phyloP scores from a whole-genome alignment of 352 stramenopile genomes.

The Pythium dissotocum region DNA sequence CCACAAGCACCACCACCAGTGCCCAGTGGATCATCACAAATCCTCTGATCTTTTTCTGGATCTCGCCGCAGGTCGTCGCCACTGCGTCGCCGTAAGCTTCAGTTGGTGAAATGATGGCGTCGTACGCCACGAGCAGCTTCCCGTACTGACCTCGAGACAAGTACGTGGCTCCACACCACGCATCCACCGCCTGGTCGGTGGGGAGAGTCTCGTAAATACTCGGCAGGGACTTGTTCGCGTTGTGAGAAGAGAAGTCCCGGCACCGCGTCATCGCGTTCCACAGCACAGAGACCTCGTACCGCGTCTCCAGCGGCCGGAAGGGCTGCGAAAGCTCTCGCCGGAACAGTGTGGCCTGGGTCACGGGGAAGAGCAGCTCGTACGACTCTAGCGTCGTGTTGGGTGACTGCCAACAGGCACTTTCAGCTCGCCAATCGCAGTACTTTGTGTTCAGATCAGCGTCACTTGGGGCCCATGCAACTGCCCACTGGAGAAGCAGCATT shows the following conservation, averaged over 20 bases:
- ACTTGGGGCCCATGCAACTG: not conserved
- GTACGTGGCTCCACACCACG: not conserved
- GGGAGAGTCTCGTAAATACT: not conserved
- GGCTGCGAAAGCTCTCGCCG: not conserved
- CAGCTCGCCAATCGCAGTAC: not conserved
- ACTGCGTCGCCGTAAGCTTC: not conserved
- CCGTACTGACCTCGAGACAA: not conserved
- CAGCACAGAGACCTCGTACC: not conserved
- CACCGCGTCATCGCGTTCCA: not conserved
- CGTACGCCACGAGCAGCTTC: not conserved
- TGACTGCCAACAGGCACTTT: not conserved
- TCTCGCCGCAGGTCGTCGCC: not conserved
- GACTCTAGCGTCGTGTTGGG: not conserved
- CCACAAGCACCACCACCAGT: not conserved
- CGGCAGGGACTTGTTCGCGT: not conserved
- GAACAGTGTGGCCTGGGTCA: not conserved
- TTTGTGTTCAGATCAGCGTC: not conserved
- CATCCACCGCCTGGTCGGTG: not conserved
- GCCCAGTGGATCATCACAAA: not conserved
- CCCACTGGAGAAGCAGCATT: not conserved
- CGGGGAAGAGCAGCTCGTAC: not conserved
- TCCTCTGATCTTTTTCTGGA: not conserved
- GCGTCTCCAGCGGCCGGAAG: not conserved
- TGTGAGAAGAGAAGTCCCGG: not conserved
- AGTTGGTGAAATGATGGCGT: not conserved